These are phyloP conservation scores for Volvox carteri DNA, from an alignment of 163 green algal genomes.

Conservation along the genomic window DNA sequence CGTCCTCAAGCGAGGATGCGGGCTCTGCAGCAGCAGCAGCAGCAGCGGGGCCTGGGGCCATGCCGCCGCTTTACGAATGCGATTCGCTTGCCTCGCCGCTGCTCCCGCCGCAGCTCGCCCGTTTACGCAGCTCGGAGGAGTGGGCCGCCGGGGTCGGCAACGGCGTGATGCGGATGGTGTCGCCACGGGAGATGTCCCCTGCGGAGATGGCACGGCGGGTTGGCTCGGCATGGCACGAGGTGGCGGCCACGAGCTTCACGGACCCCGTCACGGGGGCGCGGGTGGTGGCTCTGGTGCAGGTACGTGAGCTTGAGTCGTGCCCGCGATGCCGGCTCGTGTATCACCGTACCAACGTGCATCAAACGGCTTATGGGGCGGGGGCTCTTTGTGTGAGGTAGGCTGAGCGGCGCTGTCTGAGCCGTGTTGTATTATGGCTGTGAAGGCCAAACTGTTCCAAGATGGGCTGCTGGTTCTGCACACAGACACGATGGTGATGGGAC, in stretches of 20 bases:
- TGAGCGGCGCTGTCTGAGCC: too few relatives aligned
- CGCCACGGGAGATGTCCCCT: slow-evolving; percentile 34
- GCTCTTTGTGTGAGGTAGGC: too few relatives aligned
- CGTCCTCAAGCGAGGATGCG: not conserved
- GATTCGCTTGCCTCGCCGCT: not conserved
- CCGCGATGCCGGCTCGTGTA: too few relatives aligned
- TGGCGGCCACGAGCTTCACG: slow-evolving; percentile 46
- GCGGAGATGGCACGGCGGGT: slow-evolving; percentile 44
- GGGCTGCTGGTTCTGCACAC: too few relatives aligned
- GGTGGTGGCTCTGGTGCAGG: slow-evolving; percentile 51
- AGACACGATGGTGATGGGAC: too few relatives aligned
- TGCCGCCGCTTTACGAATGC: not conserved
- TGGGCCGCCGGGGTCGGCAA: not conserved
- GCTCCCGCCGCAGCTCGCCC: not conserved
- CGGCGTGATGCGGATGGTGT: slow-evolving; percentile 3
- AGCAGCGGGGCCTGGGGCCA: not conserved
- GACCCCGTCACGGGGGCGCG: slow-evolving; percentile 44
- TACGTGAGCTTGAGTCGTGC: not conserved
- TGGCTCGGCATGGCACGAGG: slow-evolving; percentile 50
- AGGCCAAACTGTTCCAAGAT: too few relatives aligned
- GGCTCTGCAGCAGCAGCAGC: not conserved
- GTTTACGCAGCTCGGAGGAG: not conserved
- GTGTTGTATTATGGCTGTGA: too few relatives aligned
- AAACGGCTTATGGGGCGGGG: too few relatives aligned
- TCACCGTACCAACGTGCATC: too few relatives aligned